Conservation (phyloP, 2,329 filamentous ascomycete species). For the Teratosphaeriaceae sp. region DNA sequence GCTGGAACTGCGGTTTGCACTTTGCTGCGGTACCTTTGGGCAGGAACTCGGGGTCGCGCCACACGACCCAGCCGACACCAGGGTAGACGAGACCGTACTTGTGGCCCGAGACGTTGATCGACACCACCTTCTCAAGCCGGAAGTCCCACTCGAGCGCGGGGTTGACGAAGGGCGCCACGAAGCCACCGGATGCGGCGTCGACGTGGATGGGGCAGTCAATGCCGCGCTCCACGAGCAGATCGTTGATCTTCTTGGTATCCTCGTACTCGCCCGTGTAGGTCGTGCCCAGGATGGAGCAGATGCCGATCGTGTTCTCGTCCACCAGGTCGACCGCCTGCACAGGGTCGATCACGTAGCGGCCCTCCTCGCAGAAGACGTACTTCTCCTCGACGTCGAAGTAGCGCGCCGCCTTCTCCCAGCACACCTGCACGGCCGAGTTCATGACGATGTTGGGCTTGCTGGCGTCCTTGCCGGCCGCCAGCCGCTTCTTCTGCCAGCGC, state of each 20-base stretch:
- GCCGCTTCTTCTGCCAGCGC: slow-evolving; percentile 81
- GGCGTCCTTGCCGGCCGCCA: slow-evolving; percentile 72
- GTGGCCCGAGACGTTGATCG: slow-evolving; percentile 91
- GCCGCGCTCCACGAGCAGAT: slow-evolving; percentile 66
- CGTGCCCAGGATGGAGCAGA: slow-evolving; percentile 83
- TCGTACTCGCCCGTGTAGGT: slow-evolving; percentile 97
- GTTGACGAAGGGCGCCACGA: slow-evolving; percentile 85
- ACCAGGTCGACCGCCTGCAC: slow-evolving; percentile 54
- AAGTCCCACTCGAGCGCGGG: slow-evolving; percentile 89
- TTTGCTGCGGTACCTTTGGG: slow-evolving; percentile 47
- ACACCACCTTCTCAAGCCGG: slow-evolving; percentile 77
- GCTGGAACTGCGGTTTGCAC: neutral
- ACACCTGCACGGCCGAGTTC: slow-evolving; percentile 93
- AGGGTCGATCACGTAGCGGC: slow-evolving; percentile 58
- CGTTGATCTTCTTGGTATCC: slow-evolving; percentile 86
- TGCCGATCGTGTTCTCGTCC: slow-evolving; percentile 76
- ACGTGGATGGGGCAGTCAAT: slow-evolving; percentile 87
- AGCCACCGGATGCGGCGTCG: slow-evolving; percentile 85
- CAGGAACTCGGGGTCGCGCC: slow-evolving; percentile 75
- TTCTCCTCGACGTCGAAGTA: slow-evolving; percentile 77
- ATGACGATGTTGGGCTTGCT: slow-evolving; percentile 89
- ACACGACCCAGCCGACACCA: slow-evolving; percentile 90
- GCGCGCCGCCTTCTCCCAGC: slow-evolving; percentile 74
- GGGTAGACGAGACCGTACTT: slow-evolving; percentile 80
- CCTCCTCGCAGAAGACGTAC: slow-evolving; percentile 58